Base-by-base conservation (phyloP, 2,329 filamentous ascomycete genomes). In the Camillea tinctor region DNA sequence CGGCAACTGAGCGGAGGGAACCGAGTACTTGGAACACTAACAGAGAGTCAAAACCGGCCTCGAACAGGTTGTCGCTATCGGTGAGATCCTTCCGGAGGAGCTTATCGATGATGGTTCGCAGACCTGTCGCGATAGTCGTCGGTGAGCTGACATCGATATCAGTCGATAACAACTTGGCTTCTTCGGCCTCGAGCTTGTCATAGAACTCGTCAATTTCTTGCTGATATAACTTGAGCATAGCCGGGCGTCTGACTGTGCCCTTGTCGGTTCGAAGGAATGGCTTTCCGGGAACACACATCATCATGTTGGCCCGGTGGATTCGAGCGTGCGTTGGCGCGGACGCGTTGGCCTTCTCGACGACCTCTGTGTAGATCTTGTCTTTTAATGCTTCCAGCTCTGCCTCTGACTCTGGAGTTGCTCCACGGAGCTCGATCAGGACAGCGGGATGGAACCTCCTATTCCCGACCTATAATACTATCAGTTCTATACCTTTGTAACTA, bases 21-120 rank as follows among this genome's bases (percentile, higher is more conserved):
- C 69, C 72, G 52, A 76, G 73, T 17, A 77, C 73, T 56, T 78
- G 65, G 59, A 67, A 67, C 4, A 67, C 65, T 17, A 67, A 72
- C 48, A 79, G 68, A 0, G 76, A 77, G 53, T 78, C 73, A 57
- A 78, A 68, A 17, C 74, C 77, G 22, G 59, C 66, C 8, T 60
- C 36, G 44, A 70, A 69, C 23, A 70, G 62, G 57, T 70, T 66
- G 9, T 68, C 65, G 17, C 68, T 65, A 13, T 64, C 61, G 4
- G 56, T 60, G n/a, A 70, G 20, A 5, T 66, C 56, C 26, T 64
- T 62, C 62, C 65, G 62, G 19, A 67, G 49, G 24, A 67, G 50
- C 4, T 61, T 50, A 20, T 56, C 58, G 61, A 66, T 61, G 22
- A 66, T 64, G n/a, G 58, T 54, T 13, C 61, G 58, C 30, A 68